A percentile compares a stretch with the other conserved stretches of the same genome.
phyloP scores from a whole-genome alignment of 345 rosid genomes.

The Lumnitzera racemosa region DNA sequence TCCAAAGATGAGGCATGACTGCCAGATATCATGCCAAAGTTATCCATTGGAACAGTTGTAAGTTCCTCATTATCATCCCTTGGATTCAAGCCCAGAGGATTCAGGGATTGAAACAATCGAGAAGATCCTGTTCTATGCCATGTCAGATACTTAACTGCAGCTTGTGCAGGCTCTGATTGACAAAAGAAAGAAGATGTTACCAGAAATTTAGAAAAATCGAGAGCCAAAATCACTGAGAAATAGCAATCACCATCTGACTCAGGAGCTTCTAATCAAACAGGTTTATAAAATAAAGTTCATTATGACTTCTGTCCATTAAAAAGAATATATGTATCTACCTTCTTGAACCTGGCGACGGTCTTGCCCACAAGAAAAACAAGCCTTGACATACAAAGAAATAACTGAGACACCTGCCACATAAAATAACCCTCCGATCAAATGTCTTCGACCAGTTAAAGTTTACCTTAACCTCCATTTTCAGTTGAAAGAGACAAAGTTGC shows the following conservation, averaged over 20 bases:
- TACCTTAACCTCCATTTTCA: no score
- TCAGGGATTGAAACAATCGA: conserved; percentile 69
- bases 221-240: not conserved
- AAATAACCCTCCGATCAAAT: conserved; percentile 3
- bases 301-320: not conserved
- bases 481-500: no score
- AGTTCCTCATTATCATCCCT: conserved; percentile 57
- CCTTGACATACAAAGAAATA: conserved; percentile 46
- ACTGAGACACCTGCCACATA: conserved; percentile 44
- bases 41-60: conserved; percentile 45
- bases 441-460: not conserved
- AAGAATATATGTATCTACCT: conserved; percentile 33
- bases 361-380: conserved; percentile 88
- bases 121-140: conserved; percentile 88
- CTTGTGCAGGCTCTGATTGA: conserved; percentile 65
- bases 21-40: conserved; percentile 75
- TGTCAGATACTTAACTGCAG: conserved; percentile 53
- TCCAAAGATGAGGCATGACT: conserved; percentile 98
- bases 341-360: conserved; percentile 63
- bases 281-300: not conserved
- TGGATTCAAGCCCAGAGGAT: conserved; percentile 50
- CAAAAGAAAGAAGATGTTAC: conserved; percentile 12
- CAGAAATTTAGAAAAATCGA: not conserved
- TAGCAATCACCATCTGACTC: conserved; percentile 1
- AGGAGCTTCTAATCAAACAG: not conserved